These are phyloP conservation scores for Trypanosoma brucei DNA, from an alignment of 208 protist genomes.

Conservation along the genomic window DNA sequence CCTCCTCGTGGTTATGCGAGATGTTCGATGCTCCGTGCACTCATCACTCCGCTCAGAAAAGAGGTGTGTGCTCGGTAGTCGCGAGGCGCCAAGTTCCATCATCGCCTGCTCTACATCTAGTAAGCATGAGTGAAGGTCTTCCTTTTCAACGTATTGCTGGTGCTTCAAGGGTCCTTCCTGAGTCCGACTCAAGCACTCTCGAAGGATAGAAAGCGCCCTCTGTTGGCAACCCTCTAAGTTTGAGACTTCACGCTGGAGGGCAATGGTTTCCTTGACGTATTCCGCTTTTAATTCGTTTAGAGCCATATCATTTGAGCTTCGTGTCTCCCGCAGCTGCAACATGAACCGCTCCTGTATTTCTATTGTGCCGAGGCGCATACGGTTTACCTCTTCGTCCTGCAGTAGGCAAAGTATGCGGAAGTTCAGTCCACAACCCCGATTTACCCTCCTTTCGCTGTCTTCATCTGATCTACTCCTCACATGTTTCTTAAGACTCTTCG, in stretches of 20 bases:
- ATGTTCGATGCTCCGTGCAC: neutral
- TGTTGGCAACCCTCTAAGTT: constrained; percentile 3
- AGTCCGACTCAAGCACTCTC: constrained; percentile 1
- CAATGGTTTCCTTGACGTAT: constrained; percentile 1
- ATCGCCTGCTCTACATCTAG: neutral
- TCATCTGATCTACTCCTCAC: neutral
- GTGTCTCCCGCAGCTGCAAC: constrained; percentile 7
- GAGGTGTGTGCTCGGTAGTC: neutral
- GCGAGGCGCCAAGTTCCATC: neutral
- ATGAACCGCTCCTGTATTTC: constrained; percentile 8
- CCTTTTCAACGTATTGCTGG: neutral
- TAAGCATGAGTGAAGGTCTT: neutral
- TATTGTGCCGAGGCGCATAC: constrained; percentile 1
- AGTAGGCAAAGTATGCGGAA: constrained; percentile 5
- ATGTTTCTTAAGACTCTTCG: constrained; percentile 5
- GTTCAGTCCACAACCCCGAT: neutral
- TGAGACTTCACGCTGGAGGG: constrained; percentile 4
- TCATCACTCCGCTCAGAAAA: neutral
- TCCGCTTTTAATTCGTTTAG: constrained; percentile 1
- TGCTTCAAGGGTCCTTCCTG: neutral
- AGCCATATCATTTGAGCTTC: constrained; percentile 11
- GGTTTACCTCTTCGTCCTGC: constrained; percentile 12
- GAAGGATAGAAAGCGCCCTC: constrained; percentile 10
- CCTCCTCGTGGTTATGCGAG: neutral
- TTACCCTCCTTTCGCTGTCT: neutral